Evolutionary conservation across 257 asterid genomes (phyloP), one percentile per base, ranked within the genome.

Genomic region (Przewalskia tangutica): DNA sequence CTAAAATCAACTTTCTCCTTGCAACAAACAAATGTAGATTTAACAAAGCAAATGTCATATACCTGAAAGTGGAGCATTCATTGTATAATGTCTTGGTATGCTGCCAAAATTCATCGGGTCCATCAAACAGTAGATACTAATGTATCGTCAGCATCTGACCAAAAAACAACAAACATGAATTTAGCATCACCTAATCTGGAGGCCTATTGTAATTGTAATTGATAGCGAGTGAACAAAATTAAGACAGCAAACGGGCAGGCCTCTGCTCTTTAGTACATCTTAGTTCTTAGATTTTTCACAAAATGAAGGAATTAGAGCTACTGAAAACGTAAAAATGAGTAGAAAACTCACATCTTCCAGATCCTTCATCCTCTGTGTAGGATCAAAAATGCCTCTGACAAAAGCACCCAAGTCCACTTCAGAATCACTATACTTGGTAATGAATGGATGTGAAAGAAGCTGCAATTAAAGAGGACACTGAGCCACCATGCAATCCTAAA

Each of bases 401-500:
- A 96, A 96, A 59, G 92, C 86, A 89, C 90, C 97, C 88, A 96
- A 90, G 90, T 96, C 89, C 8, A 93, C 91, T 17, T 79, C 89
- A 58, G 88, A 83, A 68, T 91, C 89, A 81, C 87, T 90, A 62
- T 91, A 90, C 87, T 91, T 95, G 10, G 88, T 80, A 70, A 94
- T 85, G 84, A 92, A 96, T 44, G 99, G 97, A 84, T 96, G 98
- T 80, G 93, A 89, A 82, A 94, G 97, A 80, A 96, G 96, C 99
- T 96, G 90, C 89, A 86, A 81, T 81, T 42, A 81, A 75, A 75
- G 62, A 75, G 44, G 62, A 75, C 46, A 32, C 38, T 50, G 40
- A 75, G 62, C 62, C 46, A 75, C 62, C 62, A 23, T 23, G 10
- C 44, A 27, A 23, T 75, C 27, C 20, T 23, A 75, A 50, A 75